These are phyloP conservation scores for Termitomyces sp. DNA, from an alignment of 768 basidiomycete genomes.

Conservation along the genomic window DNA sequence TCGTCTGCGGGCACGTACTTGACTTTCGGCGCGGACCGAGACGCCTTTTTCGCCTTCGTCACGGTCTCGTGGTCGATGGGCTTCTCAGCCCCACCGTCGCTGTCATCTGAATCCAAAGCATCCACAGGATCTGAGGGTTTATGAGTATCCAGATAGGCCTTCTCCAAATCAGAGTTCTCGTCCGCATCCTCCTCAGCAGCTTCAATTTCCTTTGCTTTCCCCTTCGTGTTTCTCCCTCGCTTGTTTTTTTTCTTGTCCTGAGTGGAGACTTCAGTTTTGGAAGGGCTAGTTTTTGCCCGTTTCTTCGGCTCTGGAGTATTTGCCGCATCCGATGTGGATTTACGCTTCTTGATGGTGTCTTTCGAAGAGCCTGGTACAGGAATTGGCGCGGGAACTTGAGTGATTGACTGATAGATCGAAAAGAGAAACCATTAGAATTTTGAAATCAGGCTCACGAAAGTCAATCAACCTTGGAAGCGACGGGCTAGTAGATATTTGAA, in stretches of 20 bases:
- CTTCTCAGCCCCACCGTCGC: not conserved
- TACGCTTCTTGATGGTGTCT: slow-evolving; percentile 25
- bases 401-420: slow-evolving; percentile 7
- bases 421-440: not conserved
- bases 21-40: slow-evolving; percentile 19
- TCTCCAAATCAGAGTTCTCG: slow-evolving; percentile 30
- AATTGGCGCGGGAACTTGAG: slow-evolving; percentile 9
- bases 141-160: slow-evolving; percentile 18
- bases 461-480: slow-evolving; percentile 4
- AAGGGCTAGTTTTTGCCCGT: slow-evolving; percentile 19
- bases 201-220: slow-evolving; percentile 14
- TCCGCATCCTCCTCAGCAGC: slow-evolving; percentile 23
- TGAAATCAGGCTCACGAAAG: not conserved
- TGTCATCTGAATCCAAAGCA: slow-evolving; percentile 4
- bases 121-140: slow-evolving; percentile 13
- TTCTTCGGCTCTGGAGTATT: slow-evolving; percentile 13
- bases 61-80: slow-evolving; percentile 58
- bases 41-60: slow-evolving; percentile 28
- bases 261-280: not conserved
- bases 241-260: slow-evolving; percentile 15
- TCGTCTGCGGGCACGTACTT: slow-evolving; percentile 66
- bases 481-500: slow-evolving; percentile 13
- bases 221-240: slow-evolving; percentile 9
- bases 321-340: slow-evolving; percentile 19
- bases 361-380: slow-evolving; percentile 20